Percentiles rank a stretch among this genome's conserved stretches.
phyloP scores from a whole-genome alignment of 805 yeast species.

The Cyberlindnera euphorbiae region DNA sequence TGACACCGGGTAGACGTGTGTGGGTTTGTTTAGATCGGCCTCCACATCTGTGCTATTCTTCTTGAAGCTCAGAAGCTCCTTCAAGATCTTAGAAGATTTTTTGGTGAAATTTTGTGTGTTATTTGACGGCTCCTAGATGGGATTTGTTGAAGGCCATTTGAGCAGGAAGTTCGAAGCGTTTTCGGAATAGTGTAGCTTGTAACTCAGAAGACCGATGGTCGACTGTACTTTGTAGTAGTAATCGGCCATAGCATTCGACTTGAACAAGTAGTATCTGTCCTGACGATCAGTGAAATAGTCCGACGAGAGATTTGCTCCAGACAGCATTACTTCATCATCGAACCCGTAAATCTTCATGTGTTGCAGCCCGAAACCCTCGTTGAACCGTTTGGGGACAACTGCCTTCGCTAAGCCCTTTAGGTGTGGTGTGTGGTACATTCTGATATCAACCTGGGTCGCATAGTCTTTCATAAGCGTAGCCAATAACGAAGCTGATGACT shows the following conservation, averaged over 20 bases:
- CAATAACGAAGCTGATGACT: slow-evolving; percentile 72
- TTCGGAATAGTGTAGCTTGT: slow-evolving; percentile 48
- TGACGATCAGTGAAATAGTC: slow-evolving; percentile 95
- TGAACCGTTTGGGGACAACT: slow-evolving; percentile 74
- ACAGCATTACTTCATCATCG: slow-evolving; percentile 80
- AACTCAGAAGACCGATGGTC: slow-evolving; percentile 67
- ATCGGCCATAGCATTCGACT: slow-evolving; percentile 51
- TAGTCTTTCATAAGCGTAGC: slow-evolving; percentile 59
- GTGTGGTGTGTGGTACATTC: slow-evolving; percentile 89
- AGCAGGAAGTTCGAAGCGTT: slow-evolving; percentile 48
- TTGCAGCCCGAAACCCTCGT: slow-evolving; percentile 89
- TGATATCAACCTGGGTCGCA: slow-evolving; percentile 67
- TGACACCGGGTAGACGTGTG: slow-evolving; percentile 83
- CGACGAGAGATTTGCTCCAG: slow-evolving; percentile 87
- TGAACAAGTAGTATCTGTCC: slow-evolving; percentile 81
- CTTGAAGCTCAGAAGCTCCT: slow-evolving; percentile 51
- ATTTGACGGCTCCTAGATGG: slow-evolving; percentile 61
- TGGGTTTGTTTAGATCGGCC: slow-evolving; percentile 31
- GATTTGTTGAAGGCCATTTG: slow-evolving; percentile 70
- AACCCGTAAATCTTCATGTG: slow-evolving; percentile 97
- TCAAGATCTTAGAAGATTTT: slow-evolving; percentile 52
- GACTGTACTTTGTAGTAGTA: slow-evolving; percentile 71
- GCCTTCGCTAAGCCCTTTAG: slow-evolving; percentile 60
- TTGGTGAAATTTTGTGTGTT: slow-evolving; percentile 46
- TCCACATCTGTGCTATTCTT: slow-evolving; percentile 17